A percentile compares a stretch with the other conserved stretches of the same genome.
Conservation (phyloP, 2,329 filamentous ascomycete species). For the Septoria linicola region DNA sequence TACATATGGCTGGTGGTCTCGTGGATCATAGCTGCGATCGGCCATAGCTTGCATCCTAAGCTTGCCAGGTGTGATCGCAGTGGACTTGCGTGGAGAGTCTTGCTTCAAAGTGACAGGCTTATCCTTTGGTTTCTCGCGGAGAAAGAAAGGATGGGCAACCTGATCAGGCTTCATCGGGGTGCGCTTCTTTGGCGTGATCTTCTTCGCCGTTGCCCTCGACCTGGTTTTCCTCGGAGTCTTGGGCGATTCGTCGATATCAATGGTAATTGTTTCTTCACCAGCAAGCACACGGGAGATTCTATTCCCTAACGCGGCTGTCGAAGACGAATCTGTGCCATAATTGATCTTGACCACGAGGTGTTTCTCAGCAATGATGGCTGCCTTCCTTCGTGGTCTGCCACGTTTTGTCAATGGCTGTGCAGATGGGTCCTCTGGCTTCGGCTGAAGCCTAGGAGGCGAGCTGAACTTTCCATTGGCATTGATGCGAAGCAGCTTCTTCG, state of each 20-base stretch:
- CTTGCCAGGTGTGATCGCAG: slow-evolving; percentile 50
- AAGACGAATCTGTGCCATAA: slow-evolving; percentile 56
- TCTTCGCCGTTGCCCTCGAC: slow-evolving; percentile 9
- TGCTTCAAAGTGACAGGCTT: slow-evolving; percentile 30
- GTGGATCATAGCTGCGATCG: slow-evolving; percentile 23
- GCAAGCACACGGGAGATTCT: slow-evolving; percentile 64
- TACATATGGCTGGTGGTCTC: slow-evolving; percentile 26
- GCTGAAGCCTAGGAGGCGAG: slow-evolving; percentile 42
- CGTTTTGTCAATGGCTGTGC: slow-evolving; percentile 30
- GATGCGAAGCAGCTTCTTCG: slow-evolving; percentile 42
- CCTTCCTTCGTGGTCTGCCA: slow-evolving; percentile 34
- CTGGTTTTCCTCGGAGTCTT: slow-evolving; percentile 9
- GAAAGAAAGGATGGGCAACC: slow-evolving; percentile 67
- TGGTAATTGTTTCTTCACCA: slow-evolving; percentile 32
- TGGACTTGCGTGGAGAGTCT: slow-evolving; percentile 36
- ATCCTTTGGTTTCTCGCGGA: slow-evolving; percentile 51
- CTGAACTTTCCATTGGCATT: slow-evolving; percentile 49
- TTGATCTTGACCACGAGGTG: slow-evolving; percentile 31
- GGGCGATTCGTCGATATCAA: not conserved
- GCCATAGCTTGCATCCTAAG: slow-evolving; percentile 36
- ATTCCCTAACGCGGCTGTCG: slow-evolving; percentile 53
- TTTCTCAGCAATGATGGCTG: slow-evolving; percentile 16
- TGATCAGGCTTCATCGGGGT: slow-evolving; percentile 32
- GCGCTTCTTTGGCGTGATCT: slow-evolving; percentile 26
- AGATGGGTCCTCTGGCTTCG: slow-evolving; percentile 19